Evolutionary conservation across 2,329 filamentous ascomycete genomes (phyloP).

Genomic region (Aspergillus caelatus): DNA sequence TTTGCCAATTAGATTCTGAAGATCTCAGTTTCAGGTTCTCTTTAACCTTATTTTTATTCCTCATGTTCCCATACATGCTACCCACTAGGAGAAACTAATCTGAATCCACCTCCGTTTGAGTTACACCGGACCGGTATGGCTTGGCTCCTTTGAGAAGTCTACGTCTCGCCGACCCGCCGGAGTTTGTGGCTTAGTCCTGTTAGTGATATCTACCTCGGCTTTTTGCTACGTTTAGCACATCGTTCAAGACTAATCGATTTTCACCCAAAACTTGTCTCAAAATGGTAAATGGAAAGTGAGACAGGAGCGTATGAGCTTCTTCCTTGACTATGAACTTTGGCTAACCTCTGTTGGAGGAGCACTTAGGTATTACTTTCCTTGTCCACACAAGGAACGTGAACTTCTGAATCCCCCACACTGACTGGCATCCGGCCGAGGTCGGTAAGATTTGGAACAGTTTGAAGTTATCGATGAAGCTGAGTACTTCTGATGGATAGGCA

Average conservation of each 20-base stretch:
- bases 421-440: not conserved
- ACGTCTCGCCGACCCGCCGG: not conserved
- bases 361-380: not conserved
- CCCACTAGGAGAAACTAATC: not conserved
- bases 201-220: not conserved
- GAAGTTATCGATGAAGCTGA: not conserved
- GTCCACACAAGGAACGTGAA: not conserved
- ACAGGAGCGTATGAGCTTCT: not conserved
- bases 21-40: not conserved
- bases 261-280: not conserved
- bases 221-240: not conserved
- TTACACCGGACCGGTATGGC: not conserved
- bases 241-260: not conserved
- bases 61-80: not conserved
- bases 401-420: not conserved
- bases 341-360: not conserved
- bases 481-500: not conserved
- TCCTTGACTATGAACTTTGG: not conserved
- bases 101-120: not conserved
- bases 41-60: constrained; percentile 3
- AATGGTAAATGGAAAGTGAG: not conserved
- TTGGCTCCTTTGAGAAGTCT: not conserved
- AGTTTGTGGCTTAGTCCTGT: not conserved
- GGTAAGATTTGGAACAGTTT: not conserved
- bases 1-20: not conserved